Base-by-base conservation (phyloP, 371 early-diverging fungal species). In the Mucor irregularis region DNA sequence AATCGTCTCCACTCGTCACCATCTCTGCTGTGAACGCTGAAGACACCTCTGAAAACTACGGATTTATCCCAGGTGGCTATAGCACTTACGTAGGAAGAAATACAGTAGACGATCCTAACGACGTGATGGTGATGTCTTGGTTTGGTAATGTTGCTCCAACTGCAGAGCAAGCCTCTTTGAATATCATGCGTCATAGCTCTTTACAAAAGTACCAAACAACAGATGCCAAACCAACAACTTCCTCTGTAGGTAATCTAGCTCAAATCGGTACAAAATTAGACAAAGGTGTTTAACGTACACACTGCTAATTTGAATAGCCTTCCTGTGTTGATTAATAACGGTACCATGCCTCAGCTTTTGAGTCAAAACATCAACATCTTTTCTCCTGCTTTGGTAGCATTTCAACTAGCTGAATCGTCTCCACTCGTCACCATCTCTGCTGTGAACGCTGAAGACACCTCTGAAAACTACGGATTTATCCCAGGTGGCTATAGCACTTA, bases 61-160 rank as follows among this genome's bases (percentile, higher is more conserved):
- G 76, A 3, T 45, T 53, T 28, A 58, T 73, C 24, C 76, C 76
- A 8, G 71, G 71, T n/a, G 76, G 76, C 0, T 69, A 64, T 35
- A 24, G 49, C 6, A 17, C 53, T 2, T 76, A 55, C 56, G 48
- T 68, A 5, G 68, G 71, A n/a, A 63, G 71, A 39, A 70, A 66
- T 31, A 55, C 39, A 14, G 10, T 66, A 0, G 34, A 51, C 13
- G 63, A 76, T 49, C 50, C 58, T 6, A 35, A 38, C 0, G 76
- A 76, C 64, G 45, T 62, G 1, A 19, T 63, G 37, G 28, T 62
- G 0, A 9, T 76, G 14, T 13, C 52, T 4, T 76, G 76, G 76
- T 63, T 48, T 43, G 76, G 76, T 8, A 61, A 64, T 40, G 45
- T 75, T 0, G 70, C 60, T 10, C 45, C 21, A 9, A 58, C 68